Evolutionary conservation across 768 basidiomycete species (phyloP).

Genomic region (Pleurotus djamor): DNA sequence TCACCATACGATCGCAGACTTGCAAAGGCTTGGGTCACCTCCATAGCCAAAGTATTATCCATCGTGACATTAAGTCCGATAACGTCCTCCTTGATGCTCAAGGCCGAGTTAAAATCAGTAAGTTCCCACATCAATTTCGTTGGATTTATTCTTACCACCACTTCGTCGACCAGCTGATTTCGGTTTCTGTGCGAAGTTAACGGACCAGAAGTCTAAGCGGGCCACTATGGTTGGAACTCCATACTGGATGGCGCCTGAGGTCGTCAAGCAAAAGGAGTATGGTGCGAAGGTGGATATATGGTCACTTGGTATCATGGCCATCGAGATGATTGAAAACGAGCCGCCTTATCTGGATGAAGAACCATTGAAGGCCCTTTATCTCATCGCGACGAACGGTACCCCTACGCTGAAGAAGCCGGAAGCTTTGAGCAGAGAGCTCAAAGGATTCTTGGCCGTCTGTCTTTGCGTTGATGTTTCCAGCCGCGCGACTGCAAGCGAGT

Average conservation of each 20-base stretch:
- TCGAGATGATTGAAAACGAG: constrained; percentile 99
- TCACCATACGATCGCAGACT: constrained; percentile 49
- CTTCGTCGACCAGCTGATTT: constrained; percentile 70
- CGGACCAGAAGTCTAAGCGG: constrained; percentile 94
- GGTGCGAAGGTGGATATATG: constrained; percentile 97
- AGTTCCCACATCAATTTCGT: neutral
- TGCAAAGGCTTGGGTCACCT: constrained; percentile 94
- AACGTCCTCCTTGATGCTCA: constrained; percentile 92
- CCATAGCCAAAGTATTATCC: constrained; percentile 93
- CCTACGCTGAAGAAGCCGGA: constrained; percentile 98
- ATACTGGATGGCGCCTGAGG: constrained; percentile 99
- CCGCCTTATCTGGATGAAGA: constrained; percentile 96
- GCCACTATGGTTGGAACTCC: constrained; percentile 99
- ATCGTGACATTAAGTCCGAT: constrained; percentile 96
- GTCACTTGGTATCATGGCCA: constrained; percentile 98
- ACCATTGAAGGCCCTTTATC: constrained; percentile 88
- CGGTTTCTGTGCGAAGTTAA: constrained; percentile 94
- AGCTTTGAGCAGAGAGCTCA: constrained; percentile 85
- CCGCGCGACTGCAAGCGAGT: constrained; percentile 84
- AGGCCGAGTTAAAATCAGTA: constrained; percentile 58
- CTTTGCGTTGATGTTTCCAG: constrained; percentile 95
- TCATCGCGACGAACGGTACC: constrained; percentile 98
- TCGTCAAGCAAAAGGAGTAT: constrained; percentile 96
- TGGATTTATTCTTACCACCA: no score
- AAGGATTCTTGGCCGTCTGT: constrained; percentile 97